Evolutionary conservation across 2,329 filamentous ascomycete species (phyloP).

Genomic region (Verticillium zaregamsianum): DNA sequence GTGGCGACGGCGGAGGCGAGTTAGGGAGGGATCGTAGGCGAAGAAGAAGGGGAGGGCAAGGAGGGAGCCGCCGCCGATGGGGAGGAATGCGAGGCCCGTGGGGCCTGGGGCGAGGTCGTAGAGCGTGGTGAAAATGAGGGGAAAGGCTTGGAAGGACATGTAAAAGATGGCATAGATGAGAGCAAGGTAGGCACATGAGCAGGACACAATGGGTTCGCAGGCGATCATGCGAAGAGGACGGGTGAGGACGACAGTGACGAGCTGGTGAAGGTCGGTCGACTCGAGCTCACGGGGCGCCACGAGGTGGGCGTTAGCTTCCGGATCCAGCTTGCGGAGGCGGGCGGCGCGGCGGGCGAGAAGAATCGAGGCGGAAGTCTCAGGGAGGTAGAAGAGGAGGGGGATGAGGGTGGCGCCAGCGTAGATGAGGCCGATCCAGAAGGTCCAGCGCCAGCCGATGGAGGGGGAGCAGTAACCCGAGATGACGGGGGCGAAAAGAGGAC

Average conservation of each 20-base stretch:
- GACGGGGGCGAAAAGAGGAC: slow-evolving; percentile 63
- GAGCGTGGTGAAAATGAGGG: slow-evolving; percentile 60
- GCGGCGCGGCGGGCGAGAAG: slow-evolving; percentile 54
- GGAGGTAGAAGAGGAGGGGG: slow-evolving; percentile 59
- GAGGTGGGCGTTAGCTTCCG: slow-evolving; percentile 37
- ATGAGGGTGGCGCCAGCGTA: slow-evolving; percentile 60
- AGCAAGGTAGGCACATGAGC: slow-evolving; percentile 66
- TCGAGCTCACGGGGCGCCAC: slow-evolving; percentile 62
- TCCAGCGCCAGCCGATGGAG: slow-evolving; percentile 63
- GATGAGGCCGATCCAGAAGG: slow-evolving; percentile 67
- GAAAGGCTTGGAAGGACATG: slow-evolving; percentile 75
- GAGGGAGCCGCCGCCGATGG: slow-evolving; percentile 60
- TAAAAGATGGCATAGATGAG: slow-evolving; percentile 63
- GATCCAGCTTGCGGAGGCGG: slow-evolving; percentile 51
- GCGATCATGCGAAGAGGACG: slow-evolving; percentile 68
- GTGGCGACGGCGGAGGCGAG: slow-evolving; percentile 24
- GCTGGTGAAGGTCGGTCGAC: slow-evolving; percentile 48
- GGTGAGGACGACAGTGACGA: slow-evolving; percentile 66
- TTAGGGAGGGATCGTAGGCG: slow-evolving; percentile 58
- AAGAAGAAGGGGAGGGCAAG: slow-evolving; percentile 59
- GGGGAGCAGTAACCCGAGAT: slow-evolving; percentile 58
- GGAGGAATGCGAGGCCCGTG: slow-evolving; percentile 64
- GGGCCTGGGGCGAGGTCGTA: slow-evolving; percentile 62
- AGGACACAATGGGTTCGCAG: slow-evolving; percentile 69
- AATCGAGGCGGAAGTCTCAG: slow-evolving; percentile 59